Conservation (phyloP, 2,329 filamentous ascomycete species). For the Fusarium sp. region DNA sequence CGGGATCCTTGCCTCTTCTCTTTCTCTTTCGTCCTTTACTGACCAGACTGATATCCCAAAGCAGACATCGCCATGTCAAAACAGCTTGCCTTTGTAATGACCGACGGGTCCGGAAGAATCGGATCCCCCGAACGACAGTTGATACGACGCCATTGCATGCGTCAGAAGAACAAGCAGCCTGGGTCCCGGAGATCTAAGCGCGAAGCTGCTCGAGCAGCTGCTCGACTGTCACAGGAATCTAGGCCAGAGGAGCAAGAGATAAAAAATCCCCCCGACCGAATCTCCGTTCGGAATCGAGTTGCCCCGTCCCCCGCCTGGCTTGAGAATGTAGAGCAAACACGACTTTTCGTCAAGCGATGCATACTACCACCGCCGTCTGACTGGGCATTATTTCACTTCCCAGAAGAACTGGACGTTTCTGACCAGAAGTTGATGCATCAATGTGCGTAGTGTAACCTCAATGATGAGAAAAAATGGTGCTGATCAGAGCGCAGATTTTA, state of each 20-base stretch:
- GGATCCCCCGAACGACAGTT: neutral
- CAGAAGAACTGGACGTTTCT: neutral
- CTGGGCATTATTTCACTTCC: neutral
- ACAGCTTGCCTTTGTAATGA: neutral
- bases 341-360: neutral
- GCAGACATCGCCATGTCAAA: neutral
- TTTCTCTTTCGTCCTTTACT: neutral
- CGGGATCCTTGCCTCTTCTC: neutral
- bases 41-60: neutral
- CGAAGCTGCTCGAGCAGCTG: neutral
- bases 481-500: neutral
- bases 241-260: neutral
- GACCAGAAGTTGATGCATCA: neutral
- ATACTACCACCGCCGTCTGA: neutral
- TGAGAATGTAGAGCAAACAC: neutral
- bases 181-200: neutral
- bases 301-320: neutral
- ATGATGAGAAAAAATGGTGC: fast-evolving
- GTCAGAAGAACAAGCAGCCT: slow-evolving; percentile 1
- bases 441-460: neutral
- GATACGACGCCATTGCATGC: slow-evolving; percentile 3
- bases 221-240: neutral
- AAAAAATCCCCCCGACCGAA: neutral
- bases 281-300: neutral
- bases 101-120: neutral